These are phyloP conservation scores for Lasiodiplodia theobromae DNA, from an alignment of 2,329 filamentous ascomycete genomes.

Conservation along the genomic window DNA sequence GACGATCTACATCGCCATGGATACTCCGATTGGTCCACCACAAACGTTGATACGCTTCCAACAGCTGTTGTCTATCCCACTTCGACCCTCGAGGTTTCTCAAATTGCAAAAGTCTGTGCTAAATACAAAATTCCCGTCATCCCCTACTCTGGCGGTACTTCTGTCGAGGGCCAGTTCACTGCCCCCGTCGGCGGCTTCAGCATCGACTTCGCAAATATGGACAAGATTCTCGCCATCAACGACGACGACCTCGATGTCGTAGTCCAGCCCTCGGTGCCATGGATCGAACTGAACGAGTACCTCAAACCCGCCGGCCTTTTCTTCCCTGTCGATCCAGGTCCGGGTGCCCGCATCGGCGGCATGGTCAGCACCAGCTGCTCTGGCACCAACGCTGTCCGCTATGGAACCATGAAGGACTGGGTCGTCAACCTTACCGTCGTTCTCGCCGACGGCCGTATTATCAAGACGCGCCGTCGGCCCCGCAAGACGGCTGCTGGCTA, in stretches of 20 bases:
- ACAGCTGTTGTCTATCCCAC: slow-evolving; percentile 71
- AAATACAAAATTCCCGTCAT: slow-evolving; percentile 82
- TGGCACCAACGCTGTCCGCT: slow-evolving; percentile 80
- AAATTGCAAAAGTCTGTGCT: slow-evolving; percentile 74
- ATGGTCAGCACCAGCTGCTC: slow-evolving; percentile 80
- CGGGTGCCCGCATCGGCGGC: slow-evolving; percentile 75
- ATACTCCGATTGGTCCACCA: slow-evolving; percentile 74
- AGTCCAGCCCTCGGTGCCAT: slow-evolving; percentile 89
- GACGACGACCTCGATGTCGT: slow-evolving; percentile 91
- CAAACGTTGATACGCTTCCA: slow-evolving; percentile 69
- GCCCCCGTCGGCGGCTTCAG: slow-evolving; percentile 86
- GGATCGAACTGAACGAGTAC: slow-evolving; percentile 85
- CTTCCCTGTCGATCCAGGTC: slow-evolving; percentile 88
- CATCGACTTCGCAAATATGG: slow-evolving; percentile 89
- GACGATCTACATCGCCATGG: slow-evolving; percentile 71
- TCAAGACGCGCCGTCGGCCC: slow-evolving; percentile 78
- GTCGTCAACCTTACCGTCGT: slow-evolving; percentile 84
- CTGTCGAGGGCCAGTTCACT: slow-evolving; percentile 88
- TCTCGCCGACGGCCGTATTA: slow-evolving; percentile 76
- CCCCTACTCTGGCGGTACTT: slow-evolving; percentile 85
- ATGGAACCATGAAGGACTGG: slow-evolving; percentile 90
- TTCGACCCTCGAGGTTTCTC: slow-evolving; percentile 70
- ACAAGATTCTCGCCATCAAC: slow-evolving; percentile 79
- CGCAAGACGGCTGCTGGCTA: slow-evolving; percentile 82
- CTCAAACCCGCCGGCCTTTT: slow-evolving; percentile 79